Base-by-base conservation (phyloP, 2,329 filamentous ascomycete species). In the Cladophialophora yegresii region DNA sequence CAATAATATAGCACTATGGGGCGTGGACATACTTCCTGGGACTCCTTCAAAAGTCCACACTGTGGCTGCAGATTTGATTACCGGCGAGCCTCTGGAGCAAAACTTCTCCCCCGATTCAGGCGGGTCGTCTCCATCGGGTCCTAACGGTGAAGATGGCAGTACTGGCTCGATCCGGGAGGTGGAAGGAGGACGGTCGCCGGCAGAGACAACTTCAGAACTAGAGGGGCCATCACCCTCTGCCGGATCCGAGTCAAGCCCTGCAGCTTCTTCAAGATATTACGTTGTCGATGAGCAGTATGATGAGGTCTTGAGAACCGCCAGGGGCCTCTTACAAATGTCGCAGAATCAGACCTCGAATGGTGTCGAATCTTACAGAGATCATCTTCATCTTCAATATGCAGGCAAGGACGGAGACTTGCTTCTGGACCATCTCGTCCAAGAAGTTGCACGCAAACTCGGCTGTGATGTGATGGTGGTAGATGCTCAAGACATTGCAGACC, bases 361-460 rank as follows among this genome's bases (percentile, higher is more conserved):
- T n/a, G 81, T 82, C 54, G 77, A 81, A 2, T 77, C 79, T 26
- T 74, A 76, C 32, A 85, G 85, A 67, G 82, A 84, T 3, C 83
- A 88, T 68, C 75, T 87, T 20, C 79, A 85, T 4, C 76, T 89
- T 12, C 83, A 86, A 62, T 87, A 86, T 67, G 85, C 86, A 1
- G 80, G 81, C 28, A 80, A 83, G 49, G 82, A 84, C 54, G 83
- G 80, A 45, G 84, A 81, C 61, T 74, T 75, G 54, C 82, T 84
- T 66, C 76, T 91, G 40, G 83, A 88, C 67, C 76, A 79, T 3
- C 78, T 90, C n/a, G 84, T 93, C 1, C 81, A 85, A 64, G 82
- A 85, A 57, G 78, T 89, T 50, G 89, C 89, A 0, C 78, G 79
- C 12, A 82, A 86, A 36, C 78, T 89, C 78, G 70, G 73, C 12